phyloP scores from a whole-genome alignment of 108 stramenopile species.

The Cyclotella choctawhatcheeana region DNA sequence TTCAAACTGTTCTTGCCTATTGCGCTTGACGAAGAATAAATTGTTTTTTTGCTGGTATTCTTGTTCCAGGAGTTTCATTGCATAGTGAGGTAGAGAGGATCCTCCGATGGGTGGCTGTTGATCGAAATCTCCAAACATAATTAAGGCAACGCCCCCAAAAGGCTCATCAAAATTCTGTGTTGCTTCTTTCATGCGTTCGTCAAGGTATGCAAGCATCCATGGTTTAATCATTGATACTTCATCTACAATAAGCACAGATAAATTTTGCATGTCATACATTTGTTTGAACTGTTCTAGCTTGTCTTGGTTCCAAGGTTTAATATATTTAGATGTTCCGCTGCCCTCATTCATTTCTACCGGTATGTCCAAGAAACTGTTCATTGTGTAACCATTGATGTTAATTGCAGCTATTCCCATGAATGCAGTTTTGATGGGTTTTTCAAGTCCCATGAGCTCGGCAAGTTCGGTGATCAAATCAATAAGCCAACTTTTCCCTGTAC shows the following conservation, averaged over 20 bases:
- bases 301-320: neutral
- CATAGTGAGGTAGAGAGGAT: conserved; percentile 17
- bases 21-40: conserved; percentile 5
- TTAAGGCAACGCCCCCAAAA: conserved; percentile 14
- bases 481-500: neutral
- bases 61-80: conserved; percentile 3
- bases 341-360: neutral
- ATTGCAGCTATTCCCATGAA: conserved; percentile 29
- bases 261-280: conserved; percentile 2
- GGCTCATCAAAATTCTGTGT: conserved; percentile 21
- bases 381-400: conserved; percentile 15
- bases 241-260: conserved; percentile 19
- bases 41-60: conserved; percentile 12
- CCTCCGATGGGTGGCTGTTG: conserved; percentile 25
- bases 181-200: conserved; percentile 19
- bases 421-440: conserved; percentile 8
- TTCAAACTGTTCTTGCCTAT: neutral
- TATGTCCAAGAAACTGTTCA: conserved; percentile 16
- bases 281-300: neutral
- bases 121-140: conserved; percentile 30
- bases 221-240: conserved; percentile 31
- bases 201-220: conserved; percentile 31
- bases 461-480: neutral
- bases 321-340: neutral
- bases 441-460: neutral